These are phyloP conservation scores for Plectosphaerella plurivora DNA, from an alignment of 2,329 filamentous ascomycete genomes.

Conservation along the genomic window DNA sequence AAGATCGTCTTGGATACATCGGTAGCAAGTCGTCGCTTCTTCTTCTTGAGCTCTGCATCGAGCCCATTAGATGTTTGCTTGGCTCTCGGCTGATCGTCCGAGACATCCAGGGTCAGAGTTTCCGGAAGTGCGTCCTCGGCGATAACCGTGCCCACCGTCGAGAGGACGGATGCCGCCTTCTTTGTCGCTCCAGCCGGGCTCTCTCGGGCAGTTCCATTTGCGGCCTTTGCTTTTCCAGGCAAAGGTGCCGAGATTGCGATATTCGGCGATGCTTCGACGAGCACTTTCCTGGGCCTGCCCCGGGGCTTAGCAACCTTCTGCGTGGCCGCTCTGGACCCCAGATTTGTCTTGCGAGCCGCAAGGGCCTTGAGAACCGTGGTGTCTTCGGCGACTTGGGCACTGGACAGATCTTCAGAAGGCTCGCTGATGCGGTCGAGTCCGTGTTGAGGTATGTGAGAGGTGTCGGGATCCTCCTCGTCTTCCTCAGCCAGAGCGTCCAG, in stretches of 20 bases:
- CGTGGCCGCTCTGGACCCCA: not conserved
- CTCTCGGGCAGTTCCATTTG: conserved; percentile 10
- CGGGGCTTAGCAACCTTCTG: conserved; percentile 32
- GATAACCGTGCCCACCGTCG: conserved; percentile 3
- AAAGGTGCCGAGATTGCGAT: conserved; percentile 18
- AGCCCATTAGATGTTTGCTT: not conserved
- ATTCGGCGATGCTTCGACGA: conserved; percentile 42
- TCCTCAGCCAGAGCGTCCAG: conserved; percentile 27
- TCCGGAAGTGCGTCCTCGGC: conserved; percentile 14
- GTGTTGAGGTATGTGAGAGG: conserved; percentile 9
- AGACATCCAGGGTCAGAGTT: conserved; percentile 22
- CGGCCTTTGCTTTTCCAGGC: no score
- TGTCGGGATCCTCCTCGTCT: conserved; percentile 19
- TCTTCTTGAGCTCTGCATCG: conserved; percentile 48
- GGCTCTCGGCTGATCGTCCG: conserved; percentile 17
- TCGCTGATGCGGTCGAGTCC: no score
- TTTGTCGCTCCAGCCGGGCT: conserved; percentile 20
- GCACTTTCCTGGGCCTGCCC: conserved; percentile 41
- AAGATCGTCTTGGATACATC: conserved; percentile 63
- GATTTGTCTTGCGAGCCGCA: conserved; percentile 12
- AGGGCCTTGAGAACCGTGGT: conserved; percentile 6
- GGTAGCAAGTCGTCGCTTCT: conserved; percentile 70
- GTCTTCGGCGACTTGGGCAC: not conserved
- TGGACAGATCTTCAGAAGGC: no score
- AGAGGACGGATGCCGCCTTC: conserved; percentile 16